A percentile compares a stretch with the other conserved stretches of the same genome.
These are phyloP conservation scores for Xylaria cubensis DNA, from an alignment of 495 filamentous ascomycete genomes.

Conservation along the genomic window DNA sequence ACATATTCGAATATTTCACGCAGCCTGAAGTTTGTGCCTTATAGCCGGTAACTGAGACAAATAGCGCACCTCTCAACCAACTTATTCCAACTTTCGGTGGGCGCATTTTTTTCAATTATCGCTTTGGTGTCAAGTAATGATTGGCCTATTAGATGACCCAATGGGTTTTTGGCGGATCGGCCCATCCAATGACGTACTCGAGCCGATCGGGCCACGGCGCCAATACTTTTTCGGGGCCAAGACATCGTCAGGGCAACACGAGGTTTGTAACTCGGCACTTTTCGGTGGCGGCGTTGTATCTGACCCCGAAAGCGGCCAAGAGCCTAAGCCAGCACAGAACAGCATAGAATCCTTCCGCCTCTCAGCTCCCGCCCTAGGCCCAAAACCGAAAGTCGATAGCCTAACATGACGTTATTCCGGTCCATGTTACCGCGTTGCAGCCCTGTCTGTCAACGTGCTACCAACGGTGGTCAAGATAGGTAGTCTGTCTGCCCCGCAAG, in stretches of 20 bases:
- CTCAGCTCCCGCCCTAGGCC: conserved; percentile 28
- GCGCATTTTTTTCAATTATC: not conserved
- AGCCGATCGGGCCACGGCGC: conserved; percentile 10
- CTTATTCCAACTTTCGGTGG: not conserved
- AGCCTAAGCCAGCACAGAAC: conserved; percentile 11
- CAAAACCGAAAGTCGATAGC: conserved; percentile 36
- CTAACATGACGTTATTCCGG: conserved; percentile 39
- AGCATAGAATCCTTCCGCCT: not conserved
- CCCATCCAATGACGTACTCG: conserved; percentile 23
- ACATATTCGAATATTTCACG: not conserved
- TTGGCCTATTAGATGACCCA: not conserved
- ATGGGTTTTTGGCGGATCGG: not conserved
- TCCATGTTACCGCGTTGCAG: conserved; percentile 8
- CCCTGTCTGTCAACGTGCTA: not conserved
- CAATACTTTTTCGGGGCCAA: conserved; percentile 24
- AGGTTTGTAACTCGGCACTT: conserved; percentile 38
- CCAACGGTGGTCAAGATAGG: not conserved
- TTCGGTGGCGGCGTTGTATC: conserved; percentile 36
- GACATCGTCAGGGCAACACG: conserved; percentile 40
- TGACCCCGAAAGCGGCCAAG: conserved; percentile 5
- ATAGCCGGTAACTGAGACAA: not conserved
- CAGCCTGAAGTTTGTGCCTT: not conserved
- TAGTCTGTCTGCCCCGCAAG: conserved; percentile 15
- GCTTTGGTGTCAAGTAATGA: conserved; percentile 1
- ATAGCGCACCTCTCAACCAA: not conserved